These are phyloP conservation scores for Thelonectria olida DNA, from an alignment of 2,329 filamentous ascomycete genomes.

Conservation along the genomic window DNA sequence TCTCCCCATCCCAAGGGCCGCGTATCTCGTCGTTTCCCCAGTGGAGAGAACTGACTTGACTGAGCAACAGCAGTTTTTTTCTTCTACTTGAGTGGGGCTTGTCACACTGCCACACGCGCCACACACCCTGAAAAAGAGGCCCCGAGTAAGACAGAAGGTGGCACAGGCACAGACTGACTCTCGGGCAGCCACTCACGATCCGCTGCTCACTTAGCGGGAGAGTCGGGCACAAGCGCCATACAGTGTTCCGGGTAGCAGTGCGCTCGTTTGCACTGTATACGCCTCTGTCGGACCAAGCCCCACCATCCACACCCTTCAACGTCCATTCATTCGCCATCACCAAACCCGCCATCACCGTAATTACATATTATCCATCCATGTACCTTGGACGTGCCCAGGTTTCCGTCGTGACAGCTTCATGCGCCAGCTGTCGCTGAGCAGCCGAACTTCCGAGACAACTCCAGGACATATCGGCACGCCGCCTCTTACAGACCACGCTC, in stretches of 20 bases:
- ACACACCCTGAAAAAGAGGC: constrained; percentile 6
- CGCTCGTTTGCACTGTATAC: neutral
- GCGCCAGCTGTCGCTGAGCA: constrained; percentile 19
- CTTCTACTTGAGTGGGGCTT: neutral
- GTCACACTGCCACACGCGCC: constrained; percentile 14
- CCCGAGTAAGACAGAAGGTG: constrained; percentile 2
- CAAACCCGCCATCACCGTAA: constrained; percentile 9
- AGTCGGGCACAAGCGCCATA: no score
- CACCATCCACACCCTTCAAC: constrained; percentile 24
- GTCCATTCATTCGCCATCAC: constrained; percentile 25
- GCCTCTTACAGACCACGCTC: constrained; percentile 4
- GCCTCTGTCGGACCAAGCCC: constrained; percentile 8
- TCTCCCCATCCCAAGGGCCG: constrained; percentile 7
- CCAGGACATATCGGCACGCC: constrained; percentile 6
- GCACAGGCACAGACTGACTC: constrained; percentile 8
- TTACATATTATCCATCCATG: constrained; percentile 25
- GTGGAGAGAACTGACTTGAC: neutral
- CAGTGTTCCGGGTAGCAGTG: neutral
- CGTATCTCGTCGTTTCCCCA: neutral
- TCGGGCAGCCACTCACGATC: neutral
- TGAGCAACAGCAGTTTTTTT: neutral
- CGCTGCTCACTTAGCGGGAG: neutral
- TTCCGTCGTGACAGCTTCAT: constrained; percentile 29
- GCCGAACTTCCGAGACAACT: constrained; percentile 22
- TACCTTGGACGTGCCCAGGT: constrained; percentile 20